These are phyloP conservation scores for Fusarium udum DNA, from an alignment of 2,329 filamentous ascomycete genomes.

Conservation along the genomic window DNA sequence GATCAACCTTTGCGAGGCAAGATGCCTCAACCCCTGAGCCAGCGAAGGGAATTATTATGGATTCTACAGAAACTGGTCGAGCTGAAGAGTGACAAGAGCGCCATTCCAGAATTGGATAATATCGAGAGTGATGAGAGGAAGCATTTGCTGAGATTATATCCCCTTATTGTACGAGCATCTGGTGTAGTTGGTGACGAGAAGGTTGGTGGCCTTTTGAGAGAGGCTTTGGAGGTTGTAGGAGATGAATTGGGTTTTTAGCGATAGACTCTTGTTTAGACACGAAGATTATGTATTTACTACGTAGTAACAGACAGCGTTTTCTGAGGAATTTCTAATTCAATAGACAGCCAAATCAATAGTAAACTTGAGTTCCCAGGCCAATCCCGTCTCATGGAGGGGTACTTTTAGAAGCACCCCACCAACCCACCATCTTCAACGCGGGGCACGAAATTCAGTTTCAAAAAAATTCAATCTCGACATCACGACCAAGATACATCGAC, in stretches of 20 bases:
- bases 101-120: conserved; percentile 66
- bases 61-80: conserved; percentile 73
- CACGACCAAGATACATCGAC: conserved; percentile 3
- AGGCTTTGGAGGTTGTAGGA: conserved; percentile 70
- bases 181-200: conserved; percentile 67
- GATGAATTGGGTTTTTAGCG: conserved; percentile 52
- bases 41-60: conserved; percentile 80
- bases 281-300: background rate
- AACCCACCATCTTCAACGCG: conserved; percentile 38
- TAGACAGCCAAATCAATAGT: conserved; percentile 1
- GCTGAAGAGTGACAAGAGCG: conserved; percentile 74
- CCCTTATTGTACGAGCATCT: conserved; percentile 74
- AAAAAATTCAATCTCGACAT: conserved; percentile 29
- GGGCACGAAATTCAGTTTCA: conserved; percentile 41
- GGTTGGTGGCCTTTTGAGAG: conserved; percentile 65
- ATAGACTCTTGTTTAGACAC: background rate
- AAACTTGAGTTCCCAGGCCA: background rate
- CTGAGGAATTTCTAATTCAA: background rate
- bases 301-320: conserved; percentile 1
- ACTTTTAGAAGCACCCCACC: conserved; percentile 18
- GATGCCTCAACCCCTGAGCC: conserved; percentile 86
- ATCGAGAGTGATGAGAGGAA: conserved; percentile 70
- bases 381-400: conserved; percentile 11
- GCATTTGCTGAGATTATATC: conserved; percentile 84
- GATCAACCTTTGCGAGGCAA: conserved; percentile 90